phyloP scores from a whole-genome alignment of 495 filamentous ascomycete genomes.

The Penicillium canariense region DNA sequence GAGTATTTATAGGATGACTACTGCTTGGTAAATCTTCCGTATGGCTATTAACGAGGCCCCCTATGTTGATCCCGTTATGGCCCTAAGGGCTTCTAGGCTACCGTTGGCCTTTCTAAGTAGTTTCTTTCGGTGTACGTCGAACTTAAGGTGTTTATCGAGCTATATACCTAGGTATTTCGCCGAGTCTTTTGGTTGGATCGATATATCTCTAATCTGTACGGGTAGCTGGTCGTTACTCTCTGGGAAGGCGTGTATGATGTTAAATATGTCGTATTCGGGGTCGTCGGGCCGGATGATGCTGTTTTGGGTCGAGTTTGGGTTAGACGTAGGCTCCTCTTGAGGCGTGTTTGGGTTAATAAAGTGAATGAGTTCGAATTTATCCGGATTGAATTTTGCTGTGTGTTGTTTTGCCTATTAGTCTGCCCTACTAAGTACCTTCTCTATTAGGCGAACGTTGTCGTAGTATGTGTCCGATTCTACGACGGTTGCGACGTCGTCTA shows the following conservation, averaged over 20 bases:
- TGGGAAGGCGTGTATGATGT: too few relatives aligned
- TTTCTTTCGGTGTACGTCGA: slow-evolving; percentile 5
- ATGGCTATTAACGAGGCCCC: slow-evolving; percentile 12
- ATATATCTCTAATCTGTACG: neutral
- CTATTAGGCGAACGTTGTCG: slow-evolving; percentile 4
- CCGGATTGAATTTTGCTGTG: slow-evolving; percentile 13
- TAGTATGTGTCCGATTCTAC: neutral
- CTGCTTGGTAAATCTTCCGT: slow-evolving; percentile 17
- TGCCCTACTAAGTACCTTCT: neutral
- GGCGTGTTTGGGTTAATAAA: neutral
- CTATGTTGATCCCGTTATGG: slow-evolving; percentile 15
- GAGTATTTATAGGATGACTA: slow-evolving; percentile 18
- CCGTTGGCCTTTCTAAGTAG: slow-evolving; percentile 9
- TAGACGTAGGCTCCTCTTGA: neutral
- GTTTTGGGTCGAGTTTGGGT: neutral
- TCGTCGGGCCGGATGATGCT: neutral
- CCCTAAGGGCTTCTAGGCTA: slow-evolving; percentile 11
- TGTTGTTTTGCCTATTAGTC: slow-evolving; percentile 13
- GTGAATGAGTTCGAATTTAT: slow-evolving; percentile 14
- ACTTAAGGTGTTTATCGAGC: slow-evolving; percentile 16
- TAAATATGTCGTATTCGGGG: neutral
- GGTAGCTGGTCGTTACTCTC: neutral
- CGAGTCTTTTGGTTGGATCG: neutral
- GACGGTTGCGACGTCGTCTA: neutral
- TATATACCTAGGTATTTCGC: slow-evolving; percentile 16